These are phyloP conservation scores for Cyamopsis tetragonoloba DNA, from an alignment of 306 rosid species.

Conservation along the genomic window DNA sequence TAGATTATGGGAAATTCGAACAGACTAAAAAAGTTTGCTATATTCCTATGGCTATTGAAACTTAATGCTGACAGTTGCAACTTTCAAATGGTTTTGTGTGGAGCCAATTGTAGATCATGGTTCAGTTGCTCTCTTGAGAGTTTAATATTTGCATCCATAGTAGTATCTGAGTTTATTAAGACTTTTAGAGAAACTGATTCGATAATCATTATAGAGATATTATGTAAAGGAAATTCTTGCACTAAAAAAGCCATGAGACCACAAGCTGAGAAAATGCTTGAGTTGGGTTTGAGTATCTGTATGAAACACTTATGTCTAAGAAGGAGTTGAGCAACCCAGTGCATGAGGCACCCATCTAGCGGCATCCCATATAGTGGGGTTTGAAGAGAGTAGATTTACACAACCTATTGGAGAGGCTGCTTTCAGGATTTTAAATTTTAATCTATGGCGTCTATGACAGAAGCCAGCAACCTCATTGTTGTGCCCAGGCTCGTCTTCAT, in stretches of 20 bases:
- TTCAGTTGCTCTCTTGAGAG: background rate
- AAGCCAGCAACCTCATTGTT: too few species aligned
- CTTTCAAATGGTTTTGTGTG: background rate
- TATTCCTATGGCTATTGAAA: background rate
- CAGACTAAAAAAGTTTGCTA: background rate
- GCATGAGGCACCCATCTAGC: too few species aligned
- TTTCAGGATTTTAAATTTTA: too few species aligned
- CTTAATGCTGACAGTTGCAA: background rate
- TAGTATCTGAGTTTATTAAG: background rate
- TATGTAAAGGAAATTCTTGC: conserved; percentile 2
- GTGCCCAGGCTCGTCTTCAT: too few species aligned
- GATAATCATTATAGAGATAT: background rate
- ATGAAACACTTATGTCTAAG: background rate
- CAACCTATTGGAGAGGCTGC: too few species aligned
- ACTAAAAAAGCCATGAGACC: background rate
- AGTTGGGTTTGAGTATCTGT: background rate
- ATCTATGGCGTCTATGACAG: too few species aligned
- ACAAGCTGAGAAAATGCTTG: background rate
- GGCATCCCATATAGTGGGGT: too few species aligned
- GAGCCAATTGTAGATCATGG: background rate
- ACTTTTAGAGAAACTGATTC: background rate
- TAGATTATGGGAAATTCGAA: background rate
- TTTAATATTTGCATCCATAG: background rate
- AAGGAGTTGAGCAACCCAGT: too few species aligned
- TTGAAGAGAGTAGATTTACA: too few species aligned